A percentile compares a stretch with the other conserved stretches of the same genome.
Conservation (phyloP, 2,329 filamentous ascomycete genomes). For the Clathrospora elynae region DNA sequence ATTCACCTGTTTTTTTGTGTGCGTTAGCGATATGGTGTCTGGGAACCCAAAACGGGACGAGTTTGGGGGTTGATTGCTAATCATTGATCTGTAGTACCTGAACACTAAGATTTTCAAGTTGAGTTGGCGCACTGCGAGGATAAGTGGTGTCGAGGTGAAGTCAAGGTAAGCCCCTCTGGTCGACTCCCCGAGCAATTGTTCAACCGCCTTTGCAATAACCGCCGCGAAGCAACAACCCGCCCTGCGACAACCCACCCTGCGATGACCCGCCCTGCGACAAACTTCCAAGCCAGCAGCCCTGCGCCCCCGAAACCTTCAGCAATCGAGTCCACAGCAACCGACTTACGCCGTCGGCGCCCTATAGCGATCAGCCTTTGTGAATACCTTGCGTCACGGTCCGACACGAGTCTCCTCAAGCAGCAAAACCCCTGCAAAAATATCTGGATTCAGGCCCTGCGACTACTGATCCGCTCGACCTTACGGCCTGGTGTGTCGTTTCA, state of each 20-base stretch:
- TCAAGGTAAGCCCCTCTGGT: slow-evolving; percentile 22
- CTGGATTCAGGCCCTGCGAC: too few relatives aligned
- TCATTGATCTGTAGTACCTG: slow-evolving; percentile 24
- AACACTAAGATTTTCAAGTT: slow-evolving; percentile 17
- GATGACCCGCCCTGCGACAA: not conserved
- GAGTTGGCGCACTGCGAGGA: slow-evolving; percentile 12
- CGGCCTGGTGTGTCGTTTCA: too few relatives aligned
- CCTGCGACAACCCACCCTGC: slow-evolving; percentile 7
- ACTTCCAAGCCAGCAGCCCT: too few relatives aligned
- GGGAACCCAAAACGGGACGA: slow-evolving; percentile 16
- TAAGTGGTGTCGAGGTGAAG: slow-evolving; percentile 27
- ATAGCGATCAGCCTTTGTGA: too few relatives aligned
- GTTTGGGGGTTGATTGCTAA: slow-evolving; percentile 20
- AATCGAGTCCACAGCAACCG: too few relatives aligned
- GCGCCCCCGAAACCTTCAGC: too few relatives aligned
- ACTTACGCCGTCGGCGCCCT: too few relatives aligned
- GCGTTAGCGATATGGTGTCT: slow-evolving; percentile 29
- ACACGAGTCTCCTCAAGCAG: too few relatives aligned
- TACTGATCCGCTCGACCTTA: too few relatives aligned
- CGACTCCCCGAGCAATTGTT: slow-evolving; percentile 1
- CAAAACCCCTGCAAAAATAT: too few relatives aligned
- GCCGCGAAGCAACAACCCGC: slow-evolving; percentile 8
- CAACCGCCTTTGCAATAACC: slow-evolving; percentile 5
- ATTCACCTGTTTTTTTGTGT: slow-evolving; percentile 18
- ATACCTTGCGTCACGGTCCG: too few relatives aligned